Conservation (phyloP, 2,329 filamentous ascomycete species). For the Ophiocordyceps camponoti-rufipedis region DNA sequence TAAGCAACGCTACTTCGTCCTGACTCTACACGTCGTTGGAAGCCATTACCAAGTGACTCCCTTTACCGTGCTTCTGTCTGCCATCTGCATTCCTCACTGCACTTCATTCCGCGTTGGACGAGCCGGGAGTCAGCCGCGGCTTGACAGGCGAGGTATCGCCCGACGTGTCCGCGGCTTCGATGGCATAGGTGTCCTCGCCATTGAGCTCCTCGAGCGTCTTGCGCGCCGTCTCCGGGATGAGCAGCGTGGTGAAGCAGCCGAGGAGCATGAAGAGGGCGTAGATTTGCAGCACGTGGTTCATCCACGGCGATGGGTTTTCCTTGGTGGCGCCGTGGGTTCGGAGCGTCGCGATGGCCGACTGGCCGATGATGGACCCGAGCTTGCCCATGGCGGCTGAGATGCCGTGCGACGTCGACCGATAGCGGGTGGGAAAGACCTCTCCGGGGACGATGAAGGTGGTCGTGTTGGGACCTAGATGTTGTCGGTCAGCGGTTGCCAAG, state of each 20-base stretch:
- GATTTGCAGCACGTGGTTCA: slow-evolving; percentile 63
- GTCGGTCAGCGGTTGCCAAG: background rate
- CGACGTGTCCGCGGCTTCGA: background rate
- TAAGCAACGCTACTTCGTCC: background rate
- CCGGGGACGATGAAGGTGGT: slow-evolving; percentile 39
- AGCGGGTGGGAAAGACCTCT: slow-evolving; percentile 37
- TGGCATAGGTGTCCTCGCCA: slow-evolving; percentile 16
- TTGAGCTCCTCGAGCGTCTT: slow-evolving; percentile 51
- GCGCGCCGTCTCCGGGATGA: slow-evolving; percentile 58
- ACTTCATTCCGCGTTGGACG: background rate
- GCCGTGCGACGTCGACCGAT: slow-evolving; percentile 37
- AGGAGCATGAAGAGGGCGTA: slow-evolving; percentile 60
- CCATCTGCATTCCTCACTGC: too few relatives aligned
- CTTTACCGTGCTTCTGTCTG: too few relatives aligned
- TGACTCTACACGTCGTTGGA: too few relatives aligned
- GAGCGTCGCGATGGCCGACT: slow-evolving; percentile 37
- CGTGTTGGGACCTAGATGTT: slow-evolving; percentile 25
- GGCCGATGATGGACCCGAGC: slow-evolving; percentile 37
- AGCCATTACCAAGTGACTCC: too few relatives aligned
- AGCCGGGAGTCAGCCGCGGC: background rate
- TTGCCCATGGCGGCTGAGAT: slow-evolving; percentile 37
- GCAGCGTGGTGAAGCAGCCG: slow-evolving; percentile 47
- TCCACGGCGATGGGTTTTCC: slow-evolving; percentile 36
- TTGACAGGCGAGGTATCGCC: background rate
- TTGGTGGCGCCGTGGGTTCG: slow-evolving; percentile 24